A percentile compares a stretch with the other conserved stretches of the same genome.
phyloP scores from a whole-genome alignment of 2,329 filamentous ascomycete species.

The Hypoxylon sp. region DNA sequence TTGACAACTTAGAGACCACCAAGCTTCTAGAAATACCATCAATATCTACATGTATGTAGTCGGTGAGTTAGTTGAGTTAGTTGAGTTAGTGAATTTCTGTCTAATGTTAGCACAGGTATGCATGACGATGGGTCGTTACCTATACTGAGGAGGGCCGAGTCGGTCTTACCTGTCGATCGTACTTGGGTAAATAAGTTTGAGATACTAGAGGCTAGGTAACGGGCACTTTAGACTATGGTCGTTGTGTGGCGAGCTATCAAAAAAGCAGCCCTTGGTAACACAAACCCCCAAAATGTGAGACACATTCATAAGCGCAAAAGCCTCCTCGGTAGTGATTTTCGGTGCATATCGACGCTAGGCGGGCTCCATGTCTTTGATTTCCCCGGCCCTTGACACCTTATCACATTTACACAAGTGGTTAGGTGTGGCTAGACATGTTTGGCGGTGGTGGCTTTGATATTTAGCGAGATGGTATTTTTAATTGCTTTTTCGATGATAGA shows the following conservation, averaged over 20 bases:
- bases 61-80: neutral
- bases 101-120: neutral
- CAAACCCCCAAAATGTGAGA: constrained; percentile 32
- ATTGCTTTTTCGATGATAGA: neutral
- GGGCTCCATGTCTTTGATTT: neutral
- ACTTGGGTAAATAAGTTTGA: neutral
- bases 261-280: constrained; percentile 33
- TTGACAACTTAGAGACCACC: neutral
- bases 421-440: neutral
- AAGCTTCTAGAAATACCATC: neutral
- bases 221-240: neutral
- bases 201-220: neutral
- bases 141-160: neutral
- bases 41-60: neutral
- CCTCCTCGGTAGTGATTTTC: neutral
- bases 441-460: neutral
- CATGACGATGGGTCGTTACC: neutral
- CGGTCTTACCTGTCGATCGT: neutral
- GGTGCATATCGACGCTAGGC: neutral
- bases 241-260: constrained; percentile 20
- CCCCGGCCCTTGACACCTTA: no score
- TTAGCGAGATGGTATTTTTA: neutral
- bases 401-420: neutral
- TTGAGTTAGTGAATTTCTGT: neutral
- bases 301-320: constrained; percentile 27